A percentile compares a stretch with the other conserved stretches of the same genome.
Evolutionary conservation across 768 basidiomycete species (phyloP).

Genomic region (Suillus variegatus): DNA sequence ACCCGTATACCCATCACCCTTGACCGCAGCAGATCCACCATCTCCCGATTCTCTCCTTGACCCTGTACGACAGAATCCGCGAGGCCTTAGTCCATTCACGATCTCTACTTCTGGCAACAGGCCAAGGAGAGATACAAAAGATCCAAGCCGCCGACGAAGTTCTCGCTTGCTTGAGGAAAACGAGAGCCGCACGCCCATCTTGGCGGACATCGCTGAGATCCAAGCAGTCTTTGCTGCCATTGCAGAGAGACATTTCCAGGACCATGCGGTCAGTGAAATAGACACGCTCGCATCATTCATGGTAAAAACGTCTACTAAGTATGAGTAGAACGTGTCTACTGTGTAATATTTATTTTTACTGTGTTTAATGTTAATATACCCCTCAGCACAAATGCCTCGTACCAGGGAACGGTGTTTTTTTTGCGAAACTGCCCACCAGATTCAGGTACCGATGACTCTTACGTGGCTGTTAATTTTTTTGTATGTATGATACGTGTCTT

Average conservation of each 20-base stretch:
- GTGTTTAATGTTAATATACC: not conserved
- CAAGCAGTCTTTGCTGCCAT: conserved; percentile 67
- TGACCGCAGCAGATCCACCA: conserved; percentile 67
- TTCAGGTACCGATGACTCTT: not conserved
- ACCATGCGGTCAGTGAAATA: conserved; percentile 65
- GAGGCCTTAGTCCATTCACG: conserved; percentile 50
- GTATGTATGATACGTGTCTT: not conserved
- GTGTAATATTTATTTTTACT: conserved; percentile 10
- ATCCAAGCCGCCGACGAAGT: conserved; percentile 62
- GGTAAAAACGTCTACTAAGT: conserved; percentile 60
- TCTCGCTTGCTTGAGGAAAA: conserved; percentile 72
- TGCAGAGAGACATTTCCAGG: conserved; percentile 73
- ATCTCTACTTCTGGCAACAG: conserved; percentile 65
- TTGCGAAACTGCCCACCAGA: not conserved
- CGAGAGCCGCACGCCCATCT: conserved; percentile 57
- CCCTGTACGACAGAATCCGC: conserved; percentile 44
- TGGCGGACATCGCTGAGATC: conserved; percentile 70
- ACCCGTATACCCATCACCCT: conserved; percentile 67
- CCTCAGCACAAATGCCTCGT: not conserved
- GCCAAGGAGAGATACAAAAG: conserved; percentile 68
- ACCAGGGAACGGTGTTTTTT: not conserved
- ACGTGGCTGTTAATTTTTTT: not conserved
- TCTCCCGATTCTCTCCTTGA: conserved; percentile 62
- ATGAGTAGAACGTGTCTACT: conserved; percentile 35
- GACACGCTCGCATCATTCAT: conserved; percentile 83